Base-by-base conservation (phyloP, 2,329 filamentous ascomycete genomes). In the Diaporthe citriasiana region DNA sequence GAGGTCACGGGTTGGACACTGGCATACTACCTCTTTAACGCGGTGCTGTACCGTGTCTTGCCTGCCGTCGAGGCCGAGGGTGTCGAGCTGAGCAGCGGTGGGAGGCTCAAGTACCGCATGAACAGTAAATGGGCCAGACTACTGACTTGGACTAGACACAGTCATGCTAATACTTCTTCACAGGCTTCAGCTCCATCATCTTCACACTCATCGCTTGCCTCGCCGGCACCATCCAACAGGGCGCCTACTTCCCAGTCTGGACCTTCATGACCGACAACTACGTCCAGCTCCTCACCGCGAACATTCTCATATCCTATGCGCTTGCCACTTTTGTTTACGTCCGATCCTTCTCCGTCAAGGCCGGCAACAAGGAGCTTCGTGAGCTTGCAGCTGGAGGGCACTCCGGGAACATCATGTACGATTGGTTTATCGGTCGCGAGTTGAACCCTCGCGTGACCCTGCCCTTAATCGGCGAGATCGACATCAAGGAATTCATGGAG, bases 351-450 rank as follows among this genome's bases (percentile, higher is more conserved):
- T 88, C 89, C 70, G 93, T 98, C 76, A 93, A 94, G 82, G 84
- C 91, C n/a, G 91, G 90, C 56, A 94, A 97, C 81, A 86, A 89
- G 17, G 88, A 93, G 63, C 86, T 89, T 76, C 93, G 95, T 53
- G 92, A 97, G 82, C 89, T 98, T 10, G 95, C 95, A 0, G 90
- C 91, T 1, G 95, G 95, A 56, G 95, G 95, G 22, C 90, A 93
- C 80, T 92, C 91, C 1, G 95, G 95, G 73, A 98, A 97, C 83
- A 85, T 95, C 76, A 84, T 98, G 50, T 98, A 98, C 82, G 96
- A 98, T 84, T 98, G 95, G 91, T 98, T 95, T 85, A 98, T 98
- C 77, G 96, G 96, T 27, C 94, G 96, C 38, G 96, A 98, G 83
- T 91, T 98, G 75, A 98, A 98, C 84, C 96, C 96, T 4, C 94